Conservation (phyloP, 257 asterid genomes). For the Solanum clarkiae region DNA sequence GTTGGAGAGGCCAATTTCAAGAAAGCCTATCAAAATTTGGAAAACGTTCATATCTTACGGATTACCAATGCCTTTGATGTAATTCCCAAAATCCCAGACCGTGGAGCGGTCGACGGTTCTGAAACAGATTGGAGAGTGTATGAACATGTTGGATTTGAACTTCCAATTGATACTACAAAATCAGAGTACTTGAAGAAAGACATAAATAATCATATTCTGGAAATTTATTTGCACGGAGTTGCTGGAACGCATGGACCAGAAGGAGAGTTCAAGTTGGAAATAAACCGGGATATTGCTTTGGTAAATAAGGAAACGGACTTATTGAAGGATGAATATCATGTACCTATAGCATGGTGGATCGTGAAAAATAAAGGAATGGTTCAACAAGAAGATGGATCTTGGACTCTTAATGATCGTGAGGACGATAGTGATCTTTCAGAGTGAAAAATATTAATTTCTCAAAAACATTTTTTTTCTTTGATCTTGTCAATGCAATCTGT, state of each 20-base stretch:
- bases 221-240: slow-evolving; percentile 37
- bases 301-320: slow-evolving; percentile 19
- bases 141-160: slow-evolving; percentile 49
- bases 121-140: slow-evolving; percentile 9
- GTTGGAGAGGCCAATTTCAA: slow-evolving; percentile 40
- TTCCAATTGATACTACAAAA: slow-evolving; percentile 36
- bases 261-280: slow-evolving; percentile 10
- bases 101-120: neutral
- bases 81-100: slow-evolving; percentile 40
- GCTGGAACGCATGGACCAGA: slow-evolving; percentile 20
- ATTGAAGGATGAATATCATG: slow-evolving; percentile 16
- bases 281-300: slow-evolving; percentile 21
- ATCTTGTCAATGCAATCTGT: neutral
- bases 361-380: slow-evolving; percentile 32
- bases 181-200: slow-evolving; percentile 36
- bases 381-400: slow-evolving; percentile 17
- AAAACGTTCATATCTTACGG: slow-evolving; percentile 26
- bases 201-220: slow-evolving; percentile 25
- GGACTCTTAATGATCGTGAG: slow-evolving; percentile 20
- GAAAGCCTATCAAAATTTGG: neutral
- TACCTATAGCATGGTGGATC: slow-evolving; percentile 35
- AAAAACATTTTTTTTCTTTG: neutral
- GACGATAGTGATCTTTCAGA: neutral
- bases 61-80: slow-evolving; percentile 37
- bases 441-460: neutral